Evolutionary conservation across 306 rosid species (phyloP).

Genomic region (Cicer chorassanicum): DNA sequence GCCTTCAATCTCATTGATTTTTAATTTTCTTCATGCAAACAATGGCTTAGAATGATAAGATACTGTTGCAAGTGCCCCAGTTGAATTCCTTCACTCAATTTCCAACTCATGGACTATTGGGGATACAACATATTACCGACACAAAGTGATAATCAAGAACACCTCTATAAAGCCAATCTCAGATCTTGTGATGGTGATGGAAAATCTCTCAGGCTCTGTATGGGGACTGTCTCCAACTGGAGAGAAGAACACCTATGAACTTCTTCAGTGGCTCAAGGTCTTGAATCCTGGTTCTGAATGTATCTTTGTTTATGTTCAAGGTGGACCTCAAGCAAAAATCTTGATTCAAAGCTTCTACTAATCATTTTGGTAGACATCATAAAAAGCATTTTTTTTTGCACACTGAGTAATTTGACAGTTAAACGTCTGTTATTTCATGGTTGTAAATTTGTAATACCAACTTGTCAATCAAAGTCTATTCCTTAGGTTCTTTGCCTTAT

Average conservation of each 20-base stretch:
- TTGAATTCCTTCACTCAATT: slow-evolving; percentile 72
- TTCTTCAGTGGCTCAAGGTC: slow-evolving; percentile 68
- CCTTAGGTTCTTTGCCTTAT: neutral
- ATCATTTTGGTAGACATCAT: slow-evolving; percentile 26
- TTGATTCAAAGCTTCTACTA: slow-evolving; percentile 63
- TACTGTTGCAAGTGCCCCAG: slow-evolving; percentile 52
- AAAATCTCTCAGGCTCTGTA: slow-evolving; percentile 65
- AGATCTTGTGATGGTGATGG: slow-evolving; percentile 57
- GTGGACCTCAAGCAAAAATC: slow-evolving; percentile 80
- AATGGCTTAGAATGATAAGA: slow-evolving; percentile 6
- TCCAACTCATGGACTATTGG: slow-evolving; percentile 66
- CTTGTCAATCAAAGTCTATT: slow-evolving; percentile 24
- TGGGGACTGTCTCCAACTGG: slow-evolving; percentile 81
- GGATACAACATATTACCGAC: slow-evolving; percentile 59
- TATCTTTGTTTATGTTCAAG: slow-evolving; percentile 76
- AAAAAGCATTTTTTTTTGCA: neutral
- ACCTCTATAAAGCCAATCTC: slow-evolving; percentile 65
- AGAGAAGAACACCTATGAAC: slow-evolving; percentile 63
- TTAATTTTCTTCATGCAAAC: neutral
- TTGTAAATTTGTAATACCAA: slow-evolving; percentile 36
- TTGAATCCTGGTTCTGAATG: slow-evolving; percentile 67
- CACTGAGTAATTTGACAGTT: slow-evolving; percentile 18
- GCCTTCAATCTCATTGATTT: neutral
- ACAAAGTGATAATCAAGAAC: slow-evolving; percentile 77
- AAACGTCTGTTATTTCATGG: slow-evolving; percentile 11